Evolutionary conservation across 805 yeast genomes (phyloP).

Genomic region (Starmerella bombi): DNA sequence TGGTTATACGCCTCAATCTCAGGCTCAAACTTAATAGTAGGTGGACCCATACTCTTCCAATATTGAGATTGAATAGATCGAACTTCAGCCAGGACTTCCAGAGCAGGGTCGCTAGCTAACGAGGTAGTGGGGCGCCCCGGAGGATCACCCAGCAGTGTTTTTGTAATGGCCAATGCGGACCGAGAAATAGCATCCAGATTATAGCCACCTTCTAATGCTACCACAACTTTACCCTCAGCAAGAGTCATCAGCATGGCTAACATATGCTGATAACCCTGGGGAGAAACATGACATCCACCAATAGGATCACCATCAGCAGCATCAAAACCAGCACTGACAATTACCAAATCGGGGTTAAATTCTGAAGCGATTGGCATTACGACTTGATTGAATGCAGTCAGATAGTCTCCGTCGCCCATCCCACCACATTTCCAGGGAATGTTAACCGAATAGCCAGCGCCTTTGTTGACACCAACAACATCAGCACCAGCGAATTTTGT

Average conservation of each 20-base stretch:
- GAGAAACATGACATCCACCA: constrained; percentile 92
- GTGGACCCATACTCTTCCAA: constrained; percentile 64
- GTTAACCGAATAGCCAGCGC: constrained; percentile 78
- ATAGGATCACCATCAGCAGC: constrained; percentile 97
- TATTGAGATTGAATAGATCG: constrained; percentile 65
- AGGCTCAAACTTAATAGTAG: constrained; percentile 15
- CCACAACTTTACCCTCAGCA: constrained; percentile 80
- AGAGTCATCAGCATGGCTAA: constrained; percentile 77
- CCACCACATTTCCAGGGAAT: constrained; percentile 91
- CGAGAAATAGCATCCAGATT: constrained; percentile 80
- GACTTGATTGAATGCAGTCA: constrained; percentile 76
- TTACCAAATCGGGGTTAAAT: constrained; percentile 83
- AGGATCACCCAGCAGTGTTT: constrained; percentile 86
- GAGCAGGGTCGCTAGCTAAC: constrained; percentile 61
- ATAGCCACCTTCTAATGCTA: constrained; percentile 92
- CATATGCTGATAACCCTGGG: constrained; percentile 94
- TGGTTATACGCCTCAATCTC: constrained; percentile 16
- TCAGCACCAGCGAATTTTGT: constrained; percentile 68
- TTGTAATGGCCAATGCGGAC: constrained; percentile 84
- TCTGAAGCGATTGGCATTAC: constrained; percentile 82
- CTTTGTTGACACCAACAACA: constrained; percentile 72
- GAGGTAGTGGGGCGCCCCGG: constrained; percentile 56
- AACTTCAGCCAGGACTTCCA: constrained; percentile 72
- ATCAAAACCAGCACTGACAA: constrained; percentile 91
- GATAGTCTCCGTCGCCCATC: constrained; percentile 89